Percentiles rank a stretch among this genome's conserved stretches.
Conservation (phyloP, 176 grass and related monocot species). For the Saccharum spontaneum region DNA sequence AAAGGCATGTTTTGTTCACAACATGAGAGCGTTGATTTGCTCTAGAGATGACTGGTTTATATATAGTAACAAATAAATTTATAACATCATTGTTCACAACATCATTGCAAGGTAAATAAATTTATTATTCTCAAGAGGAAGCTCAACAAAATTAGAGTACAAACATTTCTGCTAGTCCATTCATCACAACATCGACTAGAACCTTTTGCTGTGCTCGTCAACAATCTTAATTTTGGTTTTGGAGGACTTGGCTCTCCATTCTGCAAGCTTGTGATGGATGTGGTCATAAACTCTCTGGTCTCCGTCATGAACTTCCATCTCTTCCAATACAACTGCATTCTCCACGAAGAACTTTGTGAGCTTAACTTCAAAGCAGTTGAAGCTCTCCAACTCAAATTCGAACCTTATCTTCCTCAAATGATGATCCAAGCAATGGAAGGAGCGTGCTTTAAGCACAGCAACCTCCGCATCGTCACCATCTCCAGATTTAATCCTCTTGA, state of each 20-base stretch:
- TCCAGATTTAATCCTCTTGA: neutral
- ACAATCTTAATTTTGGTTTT: neutral
- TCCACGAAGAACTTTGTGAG: neutral
- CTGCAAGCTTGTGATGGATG: neutral
- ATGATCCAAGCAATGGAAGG: neutral
- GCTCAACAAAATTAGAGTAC: no score
- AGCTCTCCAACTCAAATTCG: neutral
- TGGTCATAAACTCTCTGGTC: neutral
- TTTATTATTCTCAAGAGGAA: no score
- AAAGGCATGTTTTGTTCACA: no score
- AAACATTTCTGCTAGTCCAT: no score
- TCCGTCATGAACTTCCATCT: slow-evolving; percentile 1
- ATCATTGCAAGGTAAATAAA: no score
- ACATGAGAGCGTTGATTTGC: no score
- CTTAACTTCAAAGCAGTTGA: neutral
- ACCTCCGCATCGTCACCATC: neutral
- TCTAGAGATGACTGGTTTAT: no score
- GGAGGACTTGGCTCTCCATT: neutral
- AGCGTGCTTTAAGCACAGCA: neutral
- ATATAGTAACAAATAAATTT: no score
- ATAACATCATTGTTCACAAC: no score
- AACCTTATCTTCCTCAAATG: neutral
- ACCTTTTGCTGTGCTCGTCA: no score
- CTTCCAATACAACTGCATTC: neutral
- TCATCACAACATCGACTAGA: no score